Conservation (phyloP, 2,329 filamentous ascomycete species). For the Cryphonectria carpinicola region DNA sequence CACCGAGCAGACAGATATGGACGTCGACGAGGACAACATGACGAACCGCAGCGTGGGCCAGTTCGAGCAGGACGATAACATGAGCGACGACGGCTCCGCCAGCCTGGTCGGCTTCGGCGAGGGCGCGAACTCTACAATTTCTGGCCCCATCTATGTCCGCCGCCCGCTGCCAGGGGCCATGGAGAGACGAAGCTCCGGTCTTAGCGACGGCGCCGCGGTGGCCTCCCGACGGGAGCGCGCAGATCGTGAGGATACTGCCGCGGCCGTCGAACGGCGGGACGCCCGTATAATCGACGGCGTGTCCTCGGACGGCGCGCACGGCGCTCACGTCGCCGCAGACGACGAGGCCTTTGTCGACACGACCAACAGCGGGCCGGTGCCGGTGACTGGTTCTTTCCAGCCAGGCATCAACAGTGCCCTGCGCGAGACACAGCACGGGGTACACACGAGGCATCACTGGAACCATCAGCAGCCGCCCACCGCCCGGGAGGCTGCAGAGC, state of each 20-base stretch:
- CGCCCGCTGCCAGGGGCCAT: constrained; percentile 49
- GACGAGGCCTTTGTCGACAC: constrained; percentile 67
- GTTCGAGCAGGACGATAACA: constrained; percentile 63
- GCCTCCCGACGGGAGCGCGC: constrained; percentile 37
- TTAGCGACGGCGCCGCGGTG: constrained; percentile 49
- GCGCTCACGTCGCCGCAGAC: constrained; percentile 40
- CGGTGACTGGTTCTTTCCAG: constrained; percentile 43
- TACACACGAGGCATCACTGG: constrained; percentile 32
- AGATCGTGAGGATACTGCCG: constrained; percentile 43
- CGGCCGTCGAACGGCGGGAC: constrained; percentile 58
- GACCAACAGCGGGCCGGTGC: constrained; percentile 61
- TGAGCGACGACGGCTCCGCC: constrained; percentile 83
- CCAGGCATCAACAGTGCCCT: constrained; percentile 44
- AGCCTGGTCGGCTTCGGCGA: constrained; percentile 92
- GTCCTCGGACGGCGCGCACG: constrained; percentile 56
- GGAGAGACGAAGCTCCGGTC: constrained; percentile 56
- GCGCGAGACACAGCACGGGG: constrained; percentile 39
- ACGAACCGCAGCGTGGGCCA: constrained; percentile 52
- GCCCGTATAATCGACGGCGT: constrained; percentile 71
- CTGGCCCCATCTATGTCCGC: constrained; percentile 72
- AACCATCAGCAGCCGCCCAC: constrained; percentile 38
- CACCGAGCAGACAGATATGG: constrained; percentile 51
- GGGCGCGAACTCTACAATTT: constrained; percentile 83
- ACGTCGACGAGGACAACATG: constrained; percentile 53
- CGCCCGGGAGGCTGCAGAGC: constrained; percentile 62